Evolutionary conservation across 768 basidiomycete genomes (phyloP).

Genomic region (Amanita phalloides): DNA sequence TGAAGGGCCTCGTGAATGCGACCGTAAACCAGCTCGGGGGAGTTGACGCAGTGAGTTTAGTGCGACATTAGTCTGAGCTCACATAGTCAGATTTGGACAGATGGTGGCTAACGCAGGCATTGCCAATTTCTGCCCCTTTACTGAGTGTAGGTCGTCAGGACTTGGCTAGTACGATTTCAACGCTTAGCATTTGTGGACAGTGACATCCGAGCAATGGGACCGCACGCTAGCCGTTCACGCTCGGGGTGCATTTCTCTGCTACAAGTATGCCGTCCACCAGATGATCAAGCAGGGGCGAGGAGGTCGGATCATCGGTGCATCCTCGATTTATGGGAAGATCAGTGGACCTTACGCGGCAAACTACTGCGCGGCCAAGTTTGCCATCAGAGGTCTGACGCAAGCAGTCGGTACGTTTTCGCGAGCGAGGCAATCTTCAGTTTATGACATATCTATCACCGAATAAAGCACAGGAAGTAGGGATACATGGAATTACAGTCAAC

Average conservation of each 20-base stretch:
- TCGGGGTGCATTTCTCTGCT: constrained; percentile 49
- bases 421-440: too few relatives aligned
- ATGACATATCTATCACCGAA: too few relatives aligned
- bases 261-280: constrained; percentile 49
- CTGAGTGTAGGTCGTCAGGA: constrained; percentile 2
- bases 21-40: constrained; percentile 25
- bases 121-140: constrained; percentile 6
- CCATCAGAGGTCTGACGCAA: constrained; percentile 29
- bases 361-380: constrained; percentile 28
- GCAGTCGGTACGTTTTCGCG: constrained; percentile 18
- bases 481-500: constrained; percentile 30
- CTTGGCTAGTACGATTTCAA: not conserved
- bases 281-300: constrained; percentile 47
- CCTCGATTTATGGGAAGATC: constrained; percentile 20
- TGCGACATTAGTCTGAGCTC: not conserved
- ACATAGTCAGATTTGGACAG: constrained; percentile 9
- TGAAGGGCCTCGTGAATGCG: constrained; percentile 26
- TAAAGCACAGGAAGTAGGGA: constrained; percentile 25
- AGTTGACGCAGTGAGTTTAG: constrained; percentile 32
- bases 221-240: constrained; percentile 37
- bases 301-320: constrained; percentile 44
- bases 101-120: constrained; percentile 39
- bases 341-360: constrained; percentile 11
- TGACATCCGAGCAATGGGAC: constrained; percentile 27
- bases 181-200: constrained; percentile 11